A percentile compares a stretch with the other conserved stretches of the same genome.
These are phyloP conservation scores for Fusarium sterilihyphosum DNA, from an alignment of 2,329 filamentous ascomycete genomes.

Conservation along the genomic window DNA sequence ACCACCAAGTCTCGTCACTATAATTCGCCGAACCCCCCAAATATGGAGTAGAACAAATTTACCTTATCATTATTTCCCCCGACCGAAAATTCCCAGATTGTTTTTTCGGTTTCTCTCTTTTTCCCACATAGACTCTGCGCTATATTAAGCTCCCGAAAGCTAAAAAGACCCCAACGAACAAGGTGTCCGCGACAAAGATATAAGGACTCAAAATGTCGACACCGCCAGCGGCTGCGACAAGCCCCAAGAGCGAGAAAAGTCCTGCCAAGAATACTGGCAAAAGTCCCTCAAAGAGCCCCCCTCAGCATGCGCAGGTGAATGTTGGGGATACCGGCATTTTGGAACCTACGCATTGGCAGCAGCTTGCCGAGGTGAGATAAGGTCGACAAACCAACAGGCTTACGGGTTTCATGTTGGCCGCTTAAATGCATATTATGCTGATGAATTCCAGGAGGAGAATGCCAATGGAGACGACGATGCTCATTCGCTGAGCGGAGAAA, in stretches of 20 bases:
- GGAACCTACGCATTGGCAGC: conserved; percentile 14
- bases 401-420: not conserved
- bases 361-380: conserved; percentile 10
- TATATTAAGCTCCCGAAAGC: not conserved
- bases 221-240: conserved; percentile 8
- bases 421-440: not conserved
- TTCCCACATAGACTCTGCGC: not conserved
- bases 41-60: not conserved
- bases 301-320: not conserved
- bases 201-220: not conserved
- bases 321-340: not conserved
- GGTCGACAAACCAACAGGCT: not conserved
- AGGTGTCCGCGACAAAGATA: not conserved
- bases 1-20: not conserved
- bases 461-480: not conserved
- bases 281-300: conserved; percentile 8
- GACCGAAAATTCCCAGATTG: not conserved
- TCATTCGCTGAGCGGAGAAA: conserved; percentile 1
- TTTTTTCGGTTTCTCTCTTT: not conserved
- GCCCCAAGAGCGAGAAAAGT: conserved; percentile 5
- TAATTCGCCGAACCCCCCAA: not conserved
- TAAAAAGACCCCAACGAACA: not conserved
- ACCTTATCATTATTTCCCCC: not conserved
- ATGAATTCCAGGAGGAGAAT: not conserved
- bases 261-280: not conserved